Base-by-base conservation (phyloP, 345 rosid genomes). In the Brassica cretica region DNA sequence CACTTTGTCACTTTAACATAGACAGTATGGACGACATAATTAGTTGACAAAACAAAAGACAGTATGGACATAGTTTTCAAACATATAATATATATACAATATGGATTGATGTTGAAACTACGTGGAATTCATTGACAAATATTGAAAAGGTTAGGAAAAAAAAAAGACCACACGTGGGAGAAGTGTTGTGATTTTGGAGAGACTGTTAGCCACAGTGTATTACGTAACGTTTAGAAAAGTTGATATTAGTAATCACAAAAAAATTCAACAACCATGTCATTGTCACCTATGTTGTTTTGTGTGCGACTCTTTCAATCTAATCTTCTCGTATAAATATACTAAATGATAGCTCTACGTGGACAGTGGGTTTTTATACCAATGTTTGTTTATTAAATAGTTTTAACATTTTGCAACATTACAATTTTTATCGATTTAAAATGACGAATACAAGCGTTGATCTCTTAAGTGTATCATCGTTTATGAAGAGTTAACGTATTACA, bases 281-380 rank as follows among this genome's bases (percentile, higher is more conserved):
- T 8, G 7, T 5, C 24, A 61, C 80, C 49, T 56, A 75, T 75
- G 18, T 35, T 68, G 8, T 64, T 33, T 39, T 39, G 12, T 39
- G 14, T 39, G 14, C 46, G 10, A 39, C 46, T 39, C 46, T 10
- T 39, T 39, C 46, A 39, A 10, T 39, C 46, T 39, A 6, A 9
- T 39, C 3, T 39, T 39, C 46, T 39, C 10, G 46, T 9, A 39
- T 39, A 39, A 39, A 39, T 39, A 39, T 39, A 27, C 4, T 27
- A 27, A 4, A 27, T 27, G 29, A 27, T 27, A 27, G n/a, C n/a
- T n/a, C n/a, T n/a, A n/a, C n/a, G n/a, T n/a, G n/a, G n/a, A 27
- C 24, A 1, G 24, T 21, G 24, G 24, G 4, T 27, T 27, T 27
- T 2, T 27, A 27, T 27, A 27, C 2, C 0, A 27, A 27, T 27